Base-by-base conservation (phyloP, 1,284 basidiomycete species). In the Cryptococcus neoformans region DNA sequence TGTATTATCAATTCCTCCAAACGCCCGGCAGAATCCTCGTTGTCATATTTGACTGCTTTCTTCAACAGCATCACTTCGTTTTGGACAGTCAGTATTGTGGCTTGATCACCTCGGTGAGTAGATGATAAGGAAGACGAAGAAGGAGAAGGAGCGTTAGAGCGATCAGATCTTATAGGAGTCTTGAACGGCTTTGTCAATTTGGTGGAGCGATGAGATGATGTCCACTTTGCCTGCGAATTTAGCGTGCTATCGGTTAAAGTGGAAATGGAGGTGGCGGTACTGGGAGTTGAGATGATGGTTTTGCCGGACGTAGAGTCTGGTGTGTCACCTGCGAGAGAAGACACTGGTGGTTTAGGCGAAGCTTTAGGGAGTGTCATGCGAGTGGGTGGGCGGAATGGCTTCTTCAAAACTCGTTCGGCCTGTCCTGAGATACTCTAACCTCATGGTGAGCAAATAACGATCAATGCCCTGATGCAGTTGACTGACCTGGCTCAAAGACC, bases 341-440 rank as follows among this genome's bases (percentile, higher is more conserved):
- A 38, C 37, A 38, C n/a, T 35, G 49, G 10, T 10, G 36, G 12
- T 38, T 40, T 44, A 7, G 17, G 37, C 10, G 28, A 10, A 6
- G n/a, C 16, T 16, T 16, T 38, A 12, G n/a, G 39, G 12, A 46
- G 49, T 2, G 17, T 11, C 9, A 57, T 44, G 8, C 56, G 44
- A 8, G 56, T 55, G 9, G 73, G 73, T 2, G 66, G 63, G 17
- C 60, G 61, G 61, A 74, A 75, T 0, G 73, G 73, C 38, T 68
- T 67, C 56, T 75, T 75, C 11, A 75, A 61, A 1, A 72, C 64
- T 16, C 62, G 60, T 28, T 63, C 62, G 10, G 66, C 62, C 3
- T 53, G 55, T 28, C 49, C 44, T 12, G 14, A 35, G n/a, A 64
- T 64, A 53, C 55, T 60, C 65, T 69, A 36, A 6, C 10, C 51